These are phyloP conservation scores for Alternaria metachromatica DNA, from an alignment of 2,329 filamentous ascomycete species.

Conservation along the genomic window DNA sequence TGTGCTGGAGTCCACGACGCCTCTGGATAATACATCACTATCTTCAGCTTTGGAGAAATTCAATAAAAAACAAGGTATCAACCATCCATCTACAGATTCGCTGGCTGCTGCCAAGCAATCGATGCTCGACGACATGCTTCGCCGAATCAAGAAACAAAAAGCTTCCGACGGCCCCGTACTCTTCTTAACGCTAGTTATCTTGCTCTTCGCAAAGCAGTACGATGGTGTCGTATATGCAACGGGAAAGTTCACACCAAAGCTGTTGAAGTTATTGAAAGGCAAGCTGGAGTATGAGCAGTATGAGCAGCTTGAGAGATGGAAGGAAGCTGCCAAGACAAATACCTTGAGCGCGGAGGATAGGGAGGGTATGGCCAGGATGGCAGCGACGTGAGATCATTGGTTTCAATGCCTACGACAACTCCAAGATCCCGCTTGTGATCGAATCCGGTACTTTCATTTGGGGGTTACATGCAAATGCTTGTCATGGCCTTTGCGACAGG, in stretches of 20 bases:
- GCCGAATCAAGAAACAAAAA: constrained; percentile 45
- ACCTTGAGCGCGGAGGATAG: constrained; percentile 41
- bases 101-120: constrained; percentile 30
- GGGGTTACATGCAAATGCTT: background rate
- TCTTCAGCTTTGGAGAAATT: constrained; percentile 40
- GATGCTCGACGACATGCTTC: constrained; percentile 42
- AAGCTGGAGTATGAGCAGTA: constrained; percentile 30
- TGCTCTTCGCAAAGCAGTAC: constrained; percentile 39
- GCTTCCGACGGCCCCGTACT: constrained; percentile 44
- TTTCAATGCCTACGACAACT: background rate
- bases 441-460: background rate
- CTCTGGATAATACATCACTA: constrained; percentile 12
- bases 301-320: constrained; percentile 44
- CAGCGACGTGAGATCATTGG: background rate
- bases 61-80: constrained; percentile 40
- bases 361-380: constrained; percentile 43
- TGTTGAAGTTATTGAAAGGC: constrained; percentile 46
- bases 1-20: constrained; percentile 23
- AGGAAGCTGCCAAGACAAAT: constrained; percentile 46
- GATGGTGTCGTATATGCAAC: constrained; percentile 50
- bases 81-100: background rate
- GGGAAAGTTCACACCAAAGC: constrained; percentile 50
- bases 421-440: background rate
- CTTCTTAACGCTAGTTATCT: constrained; percentile 46
- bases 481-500: background rate